phyloP scores from a whole-genome alignment of 768 basidiomycete species.

The Auriculariales sp. region DNA sequence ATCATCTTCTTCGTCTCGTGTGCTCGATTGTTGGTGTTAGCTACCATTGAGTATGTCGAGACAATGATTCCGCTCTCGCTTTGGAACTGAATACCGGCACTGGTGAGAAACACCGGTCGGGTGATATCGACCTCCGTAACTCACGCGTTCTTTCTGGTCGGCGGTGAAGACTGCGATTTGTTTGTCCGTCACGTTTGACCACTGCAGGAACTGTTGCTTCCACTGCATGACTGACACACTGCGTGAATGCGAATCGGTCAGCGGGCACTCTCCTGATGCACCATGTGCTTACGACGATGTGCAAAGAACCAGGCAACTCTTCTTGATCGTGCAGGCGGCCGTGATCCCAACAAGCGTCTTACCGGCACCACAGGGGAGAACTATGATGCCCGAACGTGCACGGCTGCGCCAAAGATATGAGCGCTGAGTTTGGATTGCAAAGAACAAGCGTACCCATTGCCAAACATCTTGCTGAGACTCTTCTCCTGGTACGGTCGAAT shows the following conservation, averaged over 20 bases:
- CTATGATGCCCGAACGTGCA: constrained; percentile 95
- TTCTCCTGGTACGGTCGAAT: constrained; percentile 99
- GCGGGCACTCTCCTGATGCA: background rate
- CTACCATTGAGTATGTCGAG: constrained; percentile 99
- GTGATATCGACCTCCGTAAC: background rate
- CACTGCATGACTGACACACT: constrained; percentile 74
- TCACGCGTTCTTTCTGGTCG: constrained; percentile 81
- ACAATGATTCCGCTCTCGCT: constrained; percentile 97
- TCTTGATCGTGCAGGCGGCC: constrained; percentile 98
- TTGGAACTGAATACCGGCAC: constrained; percentile 50
- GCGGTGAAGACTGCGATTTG: constrained; percentile 98
- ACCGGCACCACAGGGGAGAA: constrained; percentile 94
- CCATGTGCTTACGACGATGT: constrained; percentile 74
- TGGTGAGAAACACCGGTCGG: too few species aligned
- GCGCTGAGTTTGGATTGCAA: background rate
- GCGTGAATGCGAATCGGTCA: background rate
- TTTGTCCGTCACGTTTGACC: constrained; percentile 94
- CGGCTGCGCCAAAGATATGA: constrained; percentile 39
- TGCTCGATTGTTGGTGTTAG: constrained; percentile 95
- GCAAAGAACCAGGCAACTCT: constrained; percentile 92
- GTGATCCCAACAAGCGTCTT: constrained; percentile 99
- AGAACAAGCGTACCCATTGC: constrained; percentile 58
- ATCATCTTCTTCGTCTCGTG: constrained; percentile 99
- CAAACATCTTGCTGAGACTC: constrained; percentile 98
- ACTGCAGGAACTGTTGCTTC: constrained; percentile 96